Evolutionary conservation across 2,329 filamentous ascomycete species (phyloP).

Genomic region (Pseudogymnoascus pannorum): DNA sequence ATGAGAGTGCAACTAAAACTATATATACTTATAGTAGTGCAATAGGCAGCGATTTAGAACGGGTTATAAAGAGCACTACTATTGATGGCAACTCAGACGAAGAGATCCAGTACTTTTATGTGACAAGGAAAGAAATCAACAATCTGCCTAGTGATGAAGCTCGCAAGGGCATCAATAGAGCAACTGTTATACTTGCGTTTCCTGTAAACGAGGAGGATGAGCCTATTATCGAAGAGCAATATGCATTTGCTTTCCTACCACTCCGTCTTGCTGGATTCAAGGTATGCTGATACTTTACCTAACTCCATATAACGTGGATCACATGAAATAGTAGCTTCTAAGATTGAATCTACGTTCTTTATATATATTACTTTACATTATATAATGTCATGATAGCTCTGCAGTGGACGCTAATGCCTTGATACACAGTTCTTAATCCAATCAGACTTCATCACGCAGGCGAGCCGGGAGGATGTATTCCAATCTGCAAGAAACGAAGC

Average conservation of each 20-base stretch:
- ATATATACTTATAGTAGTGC: slow-evolving; percentile 3
- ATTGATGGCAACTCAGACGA: neutral
- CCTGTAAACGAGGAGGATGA: slow-evolving; percentile 11
- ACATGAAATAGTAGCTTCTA: slow-evolving; percentile 34
- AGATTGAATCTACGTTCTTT: slow-evolving; percentile 39
- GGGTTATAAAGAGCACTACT: neutral
- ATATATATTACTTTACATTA: slow-evolving; percentile 36
- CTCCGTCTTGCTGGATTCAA: slow-evolving; percentile 17
- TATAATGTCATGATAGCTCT: slow-evolving; percentile 10
- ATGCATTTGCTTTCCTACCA: slow-evolving; percentile 20
- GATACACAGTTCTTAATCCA: slow-evolving; percentile 40
- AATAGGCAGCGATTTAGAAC: neutral
- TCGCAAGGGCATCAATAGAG: slow-evolving; percentile 11
- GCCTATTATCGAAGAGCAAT: slow-evolving; percentile 12
- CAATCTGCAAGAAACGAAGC: slow-evolving; percentile 33
- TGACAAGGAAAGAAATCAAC: neutral
- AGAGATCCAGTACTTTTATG: neutral
- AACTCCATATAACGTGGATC: slow-evolving; percentile 16
- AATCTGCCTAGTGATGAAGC: slow-evolving; percentile 10
- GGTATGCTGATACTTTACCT: slow-evolving; percentile 24
- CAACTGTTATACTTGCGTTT: slow-evolving; percentile 16
- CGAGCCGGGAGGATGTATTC: slow-evolving; percentile 35
- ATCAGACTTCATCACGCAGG: slow-evolving; percentile 41
- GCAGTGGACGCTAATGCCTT: neutral
- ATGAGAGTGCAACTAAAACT: neutral